Evolutionary conservation across 176 grass and related monocot genomes (phyloP), one percentile per base, ranked within the genome.

Genomic region (Musa itinerans): DNA sequence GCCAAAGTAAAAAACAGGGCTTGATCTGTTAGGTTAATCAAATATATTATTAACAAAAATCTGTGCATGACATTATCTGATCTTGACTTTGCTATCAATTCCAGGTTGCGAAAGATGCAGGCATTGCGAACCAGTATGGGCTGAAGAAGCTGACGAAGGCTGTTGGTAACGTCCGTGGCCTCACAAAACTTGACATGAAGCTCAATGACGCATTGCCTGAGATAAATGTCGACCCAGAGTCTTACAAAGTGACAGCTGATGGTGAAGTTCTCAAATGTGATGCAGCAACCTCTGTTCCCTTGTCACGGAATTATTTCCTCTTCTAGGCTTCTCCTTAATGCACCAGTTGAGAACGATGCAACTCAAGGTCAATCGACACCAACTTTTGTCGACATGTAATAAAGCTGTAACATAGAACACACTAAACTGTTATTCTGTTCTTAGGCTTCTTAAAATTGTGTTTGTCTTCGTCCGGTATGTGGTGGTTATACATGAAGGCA

Each of bases 271-370:
- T 96, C 81, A 85, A 51, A 52, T 96, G 93, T 59, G 66, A 85
- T 9, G 74, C 93, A 22, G 77, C 80, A 50, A 64, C 87, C 24
- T 81, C 85, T 15, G 62, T 96, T 19, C 93, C 93, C 49, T 75
- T 96, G 43, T 90, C 93, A 54, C 85, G 93, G 59, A 96, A 96
- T 76, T 96, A 96, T 80, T 96, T 96, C 70, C 83, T 92, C 53
- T 96, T 96, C 75, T 96, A 89, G 79, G 48, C 26, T 68, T 27
- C 34, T 49, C 29, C 34, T 43, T 48, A 26, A 43, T 14, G 29
- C 29, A 34, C 29, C 29, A 34, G 29, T 34, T 34, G 3, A 34
- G 29, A 4, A 34, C 3, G 29, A 5, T 34, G 29, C 29, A 34
- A 34, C 29, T 34, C 3, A 0, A 0, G 29, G 29, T 34, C 29